These are phyloP conservation scores for Suillus hirtellus DNA, from an alignment of 768 basidiomycete species.

Conservation along the genomic window DNA sequence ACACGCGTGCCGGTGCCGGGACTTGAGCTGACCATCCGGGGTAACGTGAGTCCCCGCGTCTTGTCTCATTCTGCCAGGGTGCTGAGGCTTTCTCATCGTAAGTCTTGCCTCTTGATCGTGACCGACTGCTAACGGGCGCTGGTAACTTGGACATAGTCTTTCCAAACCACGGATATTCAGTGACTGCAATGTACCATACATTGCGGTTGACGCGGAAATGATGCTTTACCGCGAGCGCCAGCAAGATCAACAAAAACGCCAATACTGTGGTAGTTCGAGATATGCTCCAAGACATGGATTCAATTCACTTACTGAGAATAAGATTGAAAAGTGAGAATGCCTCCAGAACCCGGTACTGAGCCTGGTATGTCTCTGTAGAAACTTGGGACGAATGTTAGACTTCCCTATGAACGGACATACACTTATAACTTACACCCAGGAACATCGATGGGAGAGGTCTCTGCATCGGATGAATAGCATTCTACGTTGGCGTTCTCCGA, in stretches of 20 bases:
- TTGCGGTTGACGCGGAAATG: slow-evolving; percentile 42
- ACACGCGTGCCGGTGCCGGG: slow-evolving; percentile 29
- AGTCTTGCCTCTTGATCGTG: slow-evolving; percentile 34
- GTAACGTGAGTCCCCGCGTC: slow-evolving; percentile 21
- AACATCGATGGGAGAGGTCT: slow-evolving; percentile 54
- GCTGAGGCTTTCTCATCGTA: slow-evolving; percentile 27
- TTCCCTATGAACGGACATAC: background rate
- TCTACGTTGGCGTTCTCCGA: slow-evolving; percentile 80
- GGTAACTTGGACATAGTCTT: slow-evolving; percentile 43
- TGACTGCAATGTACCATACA: slow-evolving; percentile 73
- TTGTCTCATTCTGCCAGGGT: slow-evolving; percentile 18
- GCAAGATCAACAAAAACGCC: slow-evolving; percentile 48
- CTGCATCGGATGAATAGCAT: slow-evolving; percentile 63
- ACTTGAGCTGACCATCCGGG: slow-evolving; percentile 21
- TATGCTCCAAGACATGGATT: background rate
- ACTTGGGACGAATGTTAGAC: slow-evolving; percentile 42
- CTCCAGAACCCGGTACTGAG: slow-evolving; percentile 84
- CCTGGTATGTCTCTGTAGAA: slow-evolving; percentile 83
- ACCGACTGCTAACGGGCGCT: slow-evolving; percentile 39
- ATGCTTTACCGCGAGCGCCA: slow-evolving; percentile 44
- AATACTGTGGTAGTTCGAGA: slow-evolving; percentile 40
- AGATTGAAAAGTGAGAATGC: slow-evolving; percentile 81
- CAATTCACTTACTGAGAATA: slow-evolving; percentile 52
- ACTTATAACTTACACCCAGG: slow-evolving; percentile 61
- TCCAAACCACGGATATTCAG: slow-evolving; percentile 72